A percentile compares a stretch with the other conserved stretches of the same genome.
These are phyloP conservation scores for Cyberlindnera xylosilytica DNA, from an alignment of 805 yeast genomes.

Conservation along the genomic window DNA sequence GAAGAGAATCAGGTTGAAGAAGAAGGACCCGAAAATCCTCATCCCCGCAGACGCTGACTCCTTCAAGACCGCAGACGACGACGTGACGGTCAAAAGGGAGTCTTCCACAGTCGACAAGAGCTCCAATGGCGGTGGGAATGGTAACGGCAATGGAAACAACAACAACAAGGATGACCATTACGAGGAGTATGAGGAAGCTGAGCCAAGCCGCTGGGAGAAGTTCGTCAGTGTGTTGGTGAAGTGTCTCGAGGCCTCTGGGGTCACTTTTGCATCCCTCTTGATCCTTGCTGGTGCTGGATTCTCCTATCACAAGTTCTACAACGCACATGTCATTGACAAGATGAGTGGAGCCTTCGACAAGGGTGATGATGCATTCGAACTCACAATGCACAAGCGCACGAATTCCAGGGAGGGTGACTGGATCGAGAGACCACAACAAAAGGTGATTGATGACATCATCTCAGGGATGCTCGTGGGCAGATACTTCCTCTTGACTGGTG, in stretches of 20 bases:
- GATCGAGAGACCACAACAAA: slow-evolving; percentile 72
- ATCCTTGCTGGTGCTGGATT: slow-evolving; percentile 71
- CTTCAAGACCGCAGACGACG: slow-evolving; percentile 13
- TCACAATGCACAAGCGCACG: slow-evolving; percentile 47
- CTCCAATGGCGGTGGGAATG: slow-evolving; percentile 1
- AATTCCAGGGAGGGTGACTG: slow-evolving; percentile 44
- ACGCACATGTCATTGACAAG: slow-evolving; percentile 55
- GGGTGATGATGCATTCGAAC: slow-evolving; percentile 62
- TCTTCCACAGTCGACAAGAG: not conserved
- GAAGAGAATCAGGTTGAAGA: slow-evolving; percentile 8
- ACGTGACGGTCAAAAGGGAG: slow-evolving; percentile 1
- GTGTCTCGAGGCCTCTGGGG: slow-evolving; percentile 64
- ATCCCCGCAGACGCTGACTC: slow-evolving; percentile 21
- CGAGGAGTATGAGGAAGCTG: slow-evolving; percentile 14
- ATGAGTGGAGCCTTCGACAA: slow-evolving; percentile 64
- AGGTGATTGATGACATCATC: slow-evolving; percentile 59
- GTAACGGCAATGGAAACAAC: slow-evolving; percentile 3
- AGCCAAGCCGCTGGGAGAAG: slow-evolving; percentile 17
- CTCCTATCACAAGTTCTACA: slow-evolving; percentile 63
- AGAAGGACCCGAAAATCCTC: slow-evolving; percentile 20
- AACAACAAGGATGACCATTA: slow-evolving; percentile 10
- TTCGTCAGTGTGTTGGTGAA: slow-evolving; percentile 30
- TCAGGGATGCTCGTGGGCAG: slow-evolving; percentile 64
- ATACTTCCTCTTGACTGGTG: slow-evolving; percentile 72
- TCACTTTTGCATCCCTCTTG: slow-evolving; percentile 65